Evolutionary conservation across 148 eudicot genomes (phyloP).

Genomic region (Salicornia ramosissima): DNA sequence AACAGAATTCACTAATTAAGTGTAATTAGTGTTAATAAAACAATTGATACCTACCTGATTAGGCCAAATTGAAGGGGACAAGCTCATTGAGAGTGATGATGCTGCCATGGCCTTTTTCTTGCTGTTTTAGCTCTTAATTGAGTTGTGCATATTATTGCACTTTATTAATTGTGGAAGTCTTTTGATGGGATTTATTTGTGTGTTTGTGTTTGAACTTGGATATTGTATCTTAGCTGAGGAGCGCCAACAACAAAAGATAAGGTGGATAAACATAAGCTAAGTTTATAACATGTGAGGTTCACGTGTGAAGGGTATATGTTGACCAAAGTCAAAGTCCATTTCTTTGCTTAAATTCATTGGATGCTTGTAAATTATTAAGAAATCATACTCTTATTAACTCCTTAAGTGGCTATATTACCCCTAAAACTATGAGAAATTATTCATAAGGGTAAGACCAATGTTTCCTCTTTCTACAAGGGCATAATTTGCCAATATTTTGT

Average conservation of each 20-base stretch:
- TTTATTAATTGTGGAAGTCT: background rate
- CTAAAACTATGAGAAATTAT: too few species aligned
- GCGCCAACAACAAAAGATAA: constrained; percentile 31
- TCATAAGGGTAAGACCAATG: too few species aligned
- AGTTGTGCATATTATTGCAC: background rate
- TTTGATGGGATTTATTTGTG: background rate
- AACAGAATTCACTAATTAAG: background rate
- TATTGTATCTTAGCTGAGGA: constrained; percentile 9
- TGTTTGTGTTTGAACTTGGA: constrained; percentile 14
- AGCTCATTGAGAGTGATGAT: constrained; percentile 46
- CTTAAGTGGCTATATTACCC: background rate
- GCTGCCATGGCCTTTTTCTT: constrained; percentile 41
- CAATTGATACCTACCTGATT: constrained; percentile 35
- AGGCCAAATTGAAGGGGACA: constrained; percentile 35
- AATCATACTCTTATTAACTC: too few species aligned
- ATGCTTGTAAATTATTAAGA: too few species aligned
- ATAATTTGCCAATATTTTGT: too few species aligned
- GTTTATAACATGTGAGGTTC: constrained; percentile 10
- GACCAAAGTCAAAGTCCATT: background rate
- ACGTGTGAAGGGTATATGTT: background rate
- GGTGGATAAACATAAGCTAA: constrained; percentile 16
- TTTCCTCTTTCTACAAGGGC: too few species aligned
- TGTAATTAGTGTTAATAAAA: background rate
- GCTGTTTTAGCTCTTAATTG: background rate
- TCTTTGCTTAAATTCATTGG: background rate